These are phyloP conservation scores for Monilinia laxa DNA, from an alignment of 2,329 filamentous ascomycete genomes.

Conservation along the genomic window DNA sequence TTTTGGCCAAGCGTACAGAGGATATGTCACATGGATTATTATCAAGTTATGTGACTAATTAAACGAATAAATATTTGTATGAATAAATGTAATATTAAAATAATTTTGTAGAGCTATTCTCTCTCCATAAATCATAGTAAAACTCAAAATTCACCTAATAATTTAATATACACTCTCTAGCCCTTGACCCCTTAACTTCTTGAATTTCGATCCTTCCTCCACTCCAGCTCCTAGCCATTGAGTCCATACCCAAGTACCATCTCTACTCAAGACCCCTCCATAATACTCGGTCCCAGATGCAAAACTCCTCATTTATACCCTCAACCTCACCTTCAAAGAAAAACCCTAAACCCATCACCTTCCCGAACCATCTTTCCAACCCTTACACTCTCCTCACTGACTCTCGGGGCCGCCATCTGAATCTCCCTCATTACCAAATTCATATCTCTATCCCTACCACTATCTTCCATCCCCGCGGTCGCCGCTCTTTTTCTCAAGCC, in stretches of 20 bases:
- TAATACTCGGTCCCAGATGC: neutral
- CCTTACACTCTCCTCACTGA: neutral
- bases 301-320: neutral
- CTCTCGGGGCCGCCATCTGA: neutral
- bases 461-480: neutral
- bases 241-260: neutral
- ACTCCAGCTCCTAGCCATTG: neutral
- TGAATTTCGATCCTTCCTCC: no score
- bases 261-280: neutral
- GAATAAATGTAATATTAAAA: no score
- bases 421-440: slow-evolving; percentile 17
- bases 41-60: no score
- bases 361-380: neutral
- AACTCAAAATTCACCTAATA: neutral
- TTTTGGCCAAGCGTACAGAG: no score
- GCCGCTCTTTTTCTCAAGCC: neutral
- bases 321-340: neutral
- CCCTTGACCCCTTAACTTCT: neutral
- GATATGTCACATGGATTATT: no score
- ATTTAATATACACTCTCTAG: no score
- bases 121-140: neutral
- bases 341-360: neutral
- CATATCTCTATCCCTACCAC: neutral
- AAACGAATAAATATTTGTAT: no score
- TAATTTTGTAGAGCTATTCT: neutral